Percentiles rank a stretch among this genome's conserved stretches.
These are phyloP conservation scores for Talaromyces liani DNA, from an alignment of 495 filamentous ascomycete species.

Conservation along the genomic window DNA sequence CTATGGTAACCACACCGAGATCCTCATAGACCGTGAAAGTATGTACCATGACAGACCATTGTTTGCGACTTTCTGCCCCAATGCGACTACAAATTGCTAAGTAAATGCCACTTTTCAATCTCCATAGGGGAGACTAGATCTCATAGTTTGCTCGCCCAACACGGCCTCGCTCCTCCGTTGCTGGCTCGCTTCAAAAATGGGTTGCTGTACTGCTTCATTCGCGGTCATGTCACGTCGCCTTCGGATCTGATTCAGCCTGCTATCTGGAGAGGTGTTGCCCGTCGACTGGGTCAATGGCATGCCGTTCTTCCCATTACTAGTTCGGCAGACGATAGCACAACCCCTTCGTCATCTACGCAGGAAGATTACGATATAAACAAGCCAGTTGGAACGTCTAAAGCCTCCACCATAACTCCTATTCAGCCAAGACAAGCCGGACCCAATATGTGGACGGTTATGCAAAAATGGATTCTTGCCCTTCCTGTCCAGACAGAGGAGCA, in stretches of 20 bases:
- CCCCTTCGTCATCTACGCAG: not conserved
- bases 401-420: conserved; percentile 40
- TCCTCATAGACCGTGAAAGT: conserved; percentile 95
- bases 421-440: conserved; percentile 58
- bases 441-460: conserved; percentile 88
- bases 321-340: not conserved
- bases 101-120: conserved; percentile 9
- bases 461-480: conserved; percentile 89
- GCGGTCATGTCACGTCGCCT: conserved; percentile 68
- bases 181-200: conserved; percentile 94
- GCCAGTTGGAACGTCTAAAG: not conserved
- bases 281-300: conserved; percentile 86
- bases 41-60: conserved; percentile 31
- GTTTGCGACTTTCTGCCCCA: conserved; percentile 1
- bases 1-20: conserved; percentile 88
- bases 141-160: conserved; percentile 66
- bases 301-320: conserved; percentile 50
- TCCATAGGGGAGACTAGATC: conserved; percentile 58
- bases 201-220: conserved; percentile 87
- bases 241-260: conserved; percentile 62
- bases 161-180: conserved; percentile 75
- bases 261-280: conserved; percentile 79
- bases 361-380: not conserved
- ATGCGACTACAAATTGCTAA: conserved; percentile 11
- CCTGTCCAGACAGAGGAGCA: conserved; percentile 63